A percentile compares a stretch with the other conserved stretches of the same genome.
phyloP scores from a whole-genome alignment of 1,284 basidiomycete species.

The Sanghuangporus sanghuang region DNA sequence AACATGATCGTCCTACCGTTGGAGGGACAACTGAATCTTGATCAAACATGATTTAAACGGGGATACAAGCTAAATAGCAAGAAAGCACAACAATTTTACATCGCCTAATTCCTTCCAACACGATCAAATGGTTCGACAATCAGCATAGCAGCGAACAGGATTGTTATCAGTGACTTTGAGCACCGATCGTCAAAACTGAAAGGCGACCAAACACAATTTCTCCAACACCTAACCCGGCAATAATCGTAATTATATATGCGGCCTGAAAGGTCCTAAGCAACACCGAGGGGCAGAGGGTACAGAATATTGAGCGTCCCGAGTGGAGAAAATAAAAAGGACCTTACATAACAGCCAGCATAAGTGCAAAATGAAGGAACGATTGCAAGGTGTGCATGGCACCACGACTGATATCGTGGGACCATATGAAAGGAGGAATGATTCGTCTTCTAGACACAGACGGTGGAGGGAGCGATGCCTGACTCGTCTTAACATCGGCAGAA shows the following conservation, averaged over 20 bases:
- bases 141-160: background rate
- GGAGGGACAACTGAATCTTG: background rate
- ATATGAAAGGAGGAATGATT: constrained; percentile 51
- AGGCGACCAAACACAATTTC: constrained; percentile 59
- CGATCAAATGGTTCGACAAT: background rate
- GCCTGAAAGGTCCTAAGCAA: constrained; percentile 65
- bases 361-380: constrained; percentile 47
- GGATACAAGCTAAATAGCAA: background rate
- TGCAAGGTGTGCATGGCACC: constrained; percentile 55
- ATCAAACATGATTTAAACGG: background rate
- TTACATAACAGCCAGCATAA: constrained; percentile 75
- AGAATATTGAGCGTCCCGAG: constrained; percentile 7
- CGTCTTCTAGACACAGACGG: constrained; percentile 19
- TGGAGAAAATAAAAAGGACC: constrained; percentile 23
- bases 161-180: constrained; percentile 2
- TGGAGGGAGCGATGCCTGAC: background rate
- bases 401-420: constrained; percentile 55
- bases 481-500: background rate
- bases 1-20: background rate
- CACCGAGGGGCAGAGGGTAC: background rate
- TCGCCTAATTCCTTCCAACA: background rate
- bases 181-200: background rate
- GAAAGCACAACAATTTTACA: background rate
- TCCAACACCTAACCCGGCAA: constrained; percentile 58
- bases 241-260: constrained; percentile 59